Evolutionary conservation across 2,329 filamentous ascomycete genomes (phyloP), one percentile per base, ranked within the genome.

Genomic region (Aspergillus transmontanensis): DNA sequence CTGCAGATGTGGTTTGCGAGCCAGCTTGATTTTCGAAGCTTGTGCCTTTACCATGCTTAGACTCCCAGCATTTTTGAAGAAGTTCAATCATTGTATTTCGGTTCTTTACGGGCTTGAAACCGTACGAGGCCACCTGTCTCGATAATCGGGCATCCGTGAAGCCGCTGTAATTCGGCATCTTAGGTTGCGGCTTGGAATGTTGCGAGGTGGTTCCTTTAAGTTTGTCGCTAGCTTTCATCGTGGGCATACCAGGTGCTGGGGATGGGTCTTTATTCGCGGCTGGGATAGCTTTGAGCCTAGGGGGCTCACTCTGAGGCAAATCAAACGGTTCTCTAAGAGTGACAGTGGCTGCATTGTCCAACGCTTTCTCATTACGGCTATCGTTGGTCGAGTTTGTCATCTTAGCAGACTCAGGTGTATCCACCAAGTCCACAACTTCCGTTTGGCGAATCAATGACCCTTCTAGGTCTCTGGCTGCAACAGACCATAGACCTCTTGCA

Each of bases 41-140:
- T 65, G 61, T 73, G 69, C 28, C 11, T 48, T 53, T 64, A 30
- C 68, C 68, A 58, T 83, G 78, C 72, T 87, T 87, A 62, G 86
- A 87, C 67, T 85, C 78, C 90, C 90, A 93, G 74, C 91, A 93
- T 71, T 88, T 85, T 58, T 90, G 81, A 14, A 94, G 79, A 12
- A 93, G 76, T 1, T 86, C 81, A 64, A 94, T 88, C 89, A 92
- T 92, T 10, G 87, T 86, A 56, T 84, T 82, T 21, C 91, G 84
- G 60, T 82, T 86, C 72, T 89, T 91, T 34, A 93, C 80, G 1
- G 88, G 81, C 72, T 93, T 94, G 77, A 94, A 93, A 0, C 89
- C 90, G 70, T 88, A 93, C 0, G 82, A 81, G 6, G 84, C 79
- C 51, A 94, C 79, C 70, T 90, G 84, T 61, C 83, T 86, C 3